Conservation (phyloP, 1,139 yeast species). For the Kurtzmaniella quercitrusa region DNA sequence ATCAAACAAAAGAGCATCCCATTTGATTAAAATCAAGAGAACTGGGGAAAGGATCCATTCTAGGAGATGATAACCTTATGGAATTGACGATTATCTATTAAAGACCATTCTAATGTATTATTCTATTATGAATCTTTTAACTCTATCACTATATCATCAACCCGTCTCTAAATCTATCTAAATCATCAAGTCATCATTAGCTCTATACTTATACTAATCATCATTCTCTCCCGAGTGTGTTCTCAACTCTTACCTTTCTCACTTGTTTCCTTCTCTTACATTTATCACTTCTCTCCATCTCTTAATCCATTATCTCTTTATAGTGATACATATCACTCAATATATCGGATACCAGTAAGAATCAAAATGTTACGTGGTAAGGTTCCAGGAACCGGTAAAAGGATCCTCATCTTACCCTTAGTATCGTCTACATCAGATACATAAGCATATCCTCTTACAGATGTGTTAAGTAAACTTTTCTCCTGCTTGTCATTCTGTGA, state of each 20-base stretch:
- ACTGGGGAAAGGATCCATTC: too few species aligned
- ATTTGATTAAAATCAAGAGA: constrained; percentile 70
- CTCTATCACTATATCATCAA: too few species aligned
- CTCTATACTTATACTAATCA: too few species aligned
- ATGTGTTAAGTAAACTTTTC: constrained; percentile 50
- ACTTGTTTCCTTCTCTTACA: not conserved
- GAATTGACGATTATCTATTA: too few species aligned
- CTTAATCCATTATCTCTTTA: not conserved
- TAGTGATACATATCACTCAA: constrained; percentile 24
- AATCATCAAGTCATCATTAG: too few species aligned
- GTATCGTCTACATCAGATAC: constrained; percentile 56
- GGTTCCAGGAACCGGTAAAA: constrained; percentile 85
- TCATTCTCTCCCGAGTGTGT: too few species aligned
- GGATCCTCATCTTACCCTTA: constrained; percentile 63
- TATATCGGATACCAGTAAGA: constrained; percentile 28
- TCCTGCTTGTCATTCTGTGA: constrained; percentile 45
- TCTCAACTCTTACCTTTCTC: too few species aligned
- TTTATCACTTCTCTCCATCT: not conserved
- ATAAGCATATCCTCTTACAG: constrained; percentile 63
- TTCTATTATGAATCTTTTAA: too few species aligned
- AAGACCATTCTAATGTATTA: too few species aligned
- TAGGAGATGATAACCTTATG: too few species aligned
- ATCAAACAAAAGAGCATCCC: constrained; percentile 49
- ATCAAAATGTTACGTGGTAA: constrained; percentile 51
- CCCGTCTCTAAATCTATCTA: too few species aligned